Percentiles rank a stretch among this genome's conserved stretches.
Conservation (phyloP, 2,329 filamentous ascomycete species). For the Apiospora koreana region DNA sequence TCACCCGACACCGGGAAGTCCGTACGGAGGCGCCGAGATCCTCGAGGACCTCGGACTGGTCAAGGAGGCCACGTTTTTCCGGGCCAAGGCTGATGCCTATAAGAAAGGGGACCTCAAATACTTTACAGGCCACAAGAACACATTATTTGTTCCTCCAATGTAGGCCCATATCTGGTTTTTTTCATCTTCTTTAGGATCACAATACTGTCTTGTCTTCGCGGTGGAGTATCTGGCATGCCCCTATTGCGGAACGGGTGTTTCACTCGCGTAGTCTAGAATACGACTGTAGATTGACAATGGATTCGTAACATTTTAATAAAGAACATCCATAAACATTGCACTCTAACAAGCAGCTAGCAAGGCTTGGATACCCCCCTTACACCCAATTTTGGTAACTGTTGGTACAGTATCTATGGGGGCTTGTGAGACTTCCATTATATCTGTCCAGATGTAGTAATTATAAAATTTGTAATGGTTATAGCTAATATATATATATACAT, state of each 20-base stretch:
- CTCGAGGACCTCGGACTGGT: background rate
- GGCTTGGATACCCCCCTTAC: no score
- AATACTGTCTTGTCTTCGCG: background rate
- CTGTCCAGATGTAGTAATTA: no score
- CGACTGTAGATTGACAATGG: background rate
- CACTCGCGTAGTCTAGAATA: background rate
- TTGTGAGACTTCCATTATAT: no score
- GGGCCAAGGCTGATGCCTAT: background rate
- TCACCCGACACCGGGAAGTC: background rate
- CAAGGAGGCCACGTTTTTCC: background rate
- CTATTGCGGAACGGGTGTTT: background rate
- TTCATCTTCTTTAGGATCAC: background rate
- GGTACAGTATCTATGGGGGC: no score
- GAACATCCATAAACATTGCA: no score
- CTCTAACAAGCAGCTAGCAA: background rate
- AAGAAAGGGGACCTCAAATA: background rate
- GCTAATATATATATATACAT: no score
- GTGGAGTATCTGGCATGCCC: background rate
- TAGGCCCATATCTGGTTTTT: background rate
- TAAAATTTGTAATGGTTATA: no score
- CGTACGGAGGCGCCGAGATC: background rate
- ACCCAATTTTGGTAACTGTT: no score
- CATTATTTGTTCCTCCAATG: background rate
- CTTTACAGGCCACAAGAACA: background rate
- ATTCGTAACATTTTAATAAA: background rate